Conservation (phyloP, 1,284 basidiomycete genomes). For the Tremellales sp. region DNA sequence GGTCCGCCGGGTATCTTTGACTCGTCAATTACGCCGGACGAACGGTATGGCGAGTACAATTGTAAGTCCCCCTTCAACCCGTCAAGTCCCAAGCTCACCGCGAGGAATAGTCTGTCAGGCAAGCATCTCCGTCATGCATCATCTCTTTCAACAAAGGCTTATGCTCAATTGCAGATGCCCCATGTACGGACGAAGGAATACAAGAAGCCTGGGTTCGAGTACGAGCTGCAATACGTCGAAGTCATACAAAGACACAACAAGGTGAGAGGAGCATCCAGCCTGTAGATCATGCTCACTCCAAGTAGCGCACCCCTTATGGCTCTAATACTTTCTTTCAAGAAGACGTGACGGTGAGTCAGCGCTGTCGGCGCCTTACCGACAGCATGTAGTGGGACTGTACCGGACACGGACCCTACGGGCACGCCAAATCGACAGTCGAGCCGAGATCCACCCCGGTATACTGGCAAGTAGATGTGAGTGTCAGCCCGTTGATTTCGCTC, state of each 20-base stretch:
- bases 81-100: not conserved
- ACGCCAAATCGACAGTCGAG: not conserved
- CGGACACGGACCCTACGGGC: conserved; percentile 5
- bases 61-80: conserved; percentile 15
- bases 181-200: conserved; percentile 30
- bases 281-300: not conserved
- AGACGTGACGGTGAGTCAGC: conserved; percentile 19
- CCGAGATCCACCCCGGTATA: conserved; percentile 11
- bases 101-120: not conserved
- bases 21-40: conserved; percentile 20
- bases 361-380: not conserved
- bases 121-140: not conserved
- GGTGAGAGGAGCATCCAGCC: conserved; percentile 1
- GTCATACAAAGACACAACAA: conserved; percentile 44
- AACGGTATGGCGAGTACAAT: conserved; percentile 32
- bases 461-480: conserved; percentile 27
- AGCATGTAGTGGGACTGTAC: conserved; percentile 28
- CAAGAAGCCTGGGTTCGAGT: conserved; percentile 16
- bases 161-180: conserved; percentile 24
- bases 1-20: conserved; percentile 34
- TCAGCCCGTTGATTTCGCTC: not conserved
- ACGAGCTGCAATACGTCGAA: conserved; percentile 34
- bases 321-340: conserved; percentile 41
- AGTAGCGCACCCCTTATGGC: conserved; percentile 37
- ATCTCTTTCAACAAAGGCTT: not conserved